Evolutionary conservation across 1,284 basidiomycete species (phyloP).

Genomic region (Heterobasidion parviporum): DNA sequence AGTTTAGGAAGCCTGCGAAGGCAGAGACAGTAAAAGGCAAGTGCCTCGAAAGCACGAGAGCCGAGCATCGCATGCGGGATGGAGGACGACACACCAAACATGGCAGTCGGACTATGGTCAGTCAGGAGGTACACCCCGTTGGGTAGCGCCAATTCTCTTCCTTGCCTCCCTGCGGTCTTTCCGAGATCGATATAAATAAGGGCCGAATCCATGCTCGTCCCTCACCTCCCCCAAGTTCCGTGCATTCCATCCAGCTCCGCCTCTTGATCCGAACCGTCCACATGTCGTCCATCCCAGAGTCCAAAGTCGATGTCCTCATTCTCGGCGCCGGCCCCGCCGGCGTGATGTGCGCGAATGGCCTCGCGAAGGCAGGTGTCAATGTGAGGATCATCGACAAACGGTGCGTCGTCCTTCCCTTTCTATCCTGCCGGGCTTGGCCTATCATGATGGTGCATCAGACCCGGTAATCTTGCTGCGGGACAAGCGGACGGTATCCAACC

Average conservation of each 20-base stretch:
- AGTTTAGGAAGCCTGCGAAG: neutral
- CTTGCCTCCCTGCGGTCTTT: neutral
- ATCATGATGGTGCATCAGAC: constrained; percentile 27
- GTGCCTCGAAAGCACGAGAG: neutral
- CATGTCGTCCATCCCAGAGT: constrained; percentile 16
- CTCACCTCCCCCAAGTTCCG: neutral
- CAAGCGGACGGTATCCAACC: constrained; percentile 78
- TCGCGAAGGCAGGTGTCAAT: constrained; percentile 50
- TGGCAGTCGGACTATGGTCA: neutral
- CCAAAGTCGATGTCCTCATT: constrained; percentile 46
- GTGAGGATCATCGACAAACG: constrained; percentile 63
- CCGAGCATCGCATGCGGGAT: neutral
- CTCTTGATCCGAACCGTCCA: constrained; percentile 7
- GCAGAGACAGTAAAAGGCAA: neutral
- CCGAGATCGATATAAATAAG: neutral
- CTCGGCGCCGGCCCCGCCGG: constrained; percentile 53
- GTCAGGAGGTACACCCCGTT: neutral
- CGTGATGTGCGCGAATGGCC: constrained; percentile 55
- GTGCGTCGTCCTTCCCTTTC: constrained; percentile 21
- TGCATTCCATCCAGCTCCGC: constrained; percentile 4
- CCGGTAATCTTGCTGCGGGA: constrained; percentile 50
- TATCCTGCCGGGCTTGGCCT: neutral
- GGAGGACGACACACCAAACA: too few relatives aligned
- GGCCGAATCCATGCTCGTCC: neutral
- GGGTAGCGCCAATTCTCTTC: neutral